Evolutionary conservation across 306 rosid genomes (phyloP).

Genomic region (Vachellia pachyceras): DNA sequence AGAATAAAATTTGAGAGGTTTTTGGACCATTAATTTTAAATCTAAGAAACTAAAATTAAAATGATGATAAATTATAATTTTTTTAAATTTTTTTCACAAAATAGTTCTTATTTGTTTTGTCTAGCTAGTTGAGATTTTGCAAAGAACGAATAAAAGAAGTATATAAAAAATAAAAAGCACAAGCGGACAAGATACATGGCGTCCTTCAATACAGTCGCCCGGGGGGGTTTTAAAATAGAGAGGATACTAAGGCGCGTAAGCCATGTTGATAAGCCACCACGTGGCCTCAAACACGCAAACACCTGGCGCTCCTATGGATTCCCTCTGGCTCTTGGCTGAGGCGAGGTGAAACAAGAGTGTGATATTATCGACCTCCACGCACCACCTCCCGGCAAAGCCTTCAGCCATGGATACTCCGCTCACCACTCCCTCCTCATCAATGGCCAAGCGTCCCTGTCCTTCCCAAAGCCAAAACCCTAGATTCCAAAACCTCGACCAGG

Average conservation of each 20-base stretch:
- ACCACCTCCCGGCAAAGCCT: conserved; percentile 37
- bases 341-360: conserved; percentile 1
- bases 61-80: too few species aligned
- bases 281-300: conserved; percentile 19
- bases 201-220: too few species aligned
- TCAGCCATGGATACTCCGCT: conserved; percentile 62
- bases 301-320: conserved; percentile 33
- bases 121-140: too few species aligned
- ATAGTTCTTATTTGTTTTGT: too few species aligned
- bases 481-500: conserved; percentile 43
- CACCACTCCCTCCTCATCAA: conserved; percentile 59
- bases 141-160: too few species aligned
- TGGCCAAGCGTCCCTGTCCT: conserved; percentile 95
- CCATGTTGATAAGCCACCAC: not conserved
- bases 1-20: too few species aligned
- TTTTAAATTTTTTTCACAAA: too few species aligned
- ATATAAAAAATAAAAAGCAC: not conserved
- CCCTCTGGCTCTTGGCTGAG: not conserved
- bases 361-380: conserved; percentile 45
- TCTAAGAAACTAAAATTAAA: too few species aligned
- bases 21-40: too few species aligned
- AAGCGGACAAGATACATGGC: not conserved
- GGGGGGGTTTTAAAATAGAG: too few species aligned
- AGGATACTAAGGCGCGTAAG: not conserved
- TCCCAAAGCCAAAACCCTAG: conserved; percentile 81